Base-by-base conservation (phyloP, 2,329 filamentous ascomycete genomes). In the Nigrospora sphaerica region DNA sequence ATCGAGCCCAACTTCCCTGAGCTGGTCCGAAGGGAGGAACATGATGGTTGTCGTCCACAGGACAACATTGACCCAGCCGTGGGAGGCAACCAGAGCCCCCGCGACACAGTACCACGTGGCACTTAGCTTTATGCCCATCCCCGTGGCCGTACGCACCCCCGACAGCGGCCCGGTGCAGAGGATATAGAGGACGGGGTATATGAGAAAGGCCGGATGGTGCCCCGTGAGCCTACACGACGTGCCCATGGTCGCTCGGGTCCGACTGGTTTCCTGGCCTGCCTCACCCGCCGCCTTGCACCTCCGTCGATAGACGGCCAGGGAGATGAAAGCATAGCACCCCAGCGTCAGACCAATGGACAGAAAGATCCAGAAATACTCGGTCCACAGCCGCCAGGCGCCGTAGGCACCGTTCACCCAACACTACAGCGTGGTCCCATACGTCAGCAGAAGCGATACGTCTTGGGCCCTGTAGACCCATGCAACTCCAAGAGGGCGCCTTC, bases 201-300 rank as follows among this genome's bases (percentile, higher is more conserved):
- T 32, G 5, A 45, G 36, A 16, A 45, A 45, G 3, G 6, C 43
- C 3, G 43, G 43, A 23, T 45, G 43, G 14, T 39, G 36, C 23
- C 43, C 43, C 7, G 43, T 31, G 2, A 33, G 42, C 5, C 32
- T 17, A 2, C 17, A 31, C 31, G 40, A 32, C 6, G 6, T 23
- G 28, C 12, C 14, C 5, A 10, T 31, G 10, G 14, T 14, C 7
- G 39, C 14, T 18, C 68, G 54, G 39, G 49, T 44, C 17, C n/a
- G n/a, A n/a, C 43, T 11, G 36, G 11, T 3, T 31, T 17, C 12
- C 16, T 16, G 38, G 41, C 44, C 4, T 14, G 35, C 31, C 19
- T 38, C 19, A 18, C 28, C 11, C 43, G 34, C 35, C 33, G 31
- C 10, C 31, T 33, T 28, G 12, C 23, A 17, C 18, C 32, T 35